Conservation (phyloP, 1,284 basidiomycete species). For the Rhodotorula sp. region DNA sequence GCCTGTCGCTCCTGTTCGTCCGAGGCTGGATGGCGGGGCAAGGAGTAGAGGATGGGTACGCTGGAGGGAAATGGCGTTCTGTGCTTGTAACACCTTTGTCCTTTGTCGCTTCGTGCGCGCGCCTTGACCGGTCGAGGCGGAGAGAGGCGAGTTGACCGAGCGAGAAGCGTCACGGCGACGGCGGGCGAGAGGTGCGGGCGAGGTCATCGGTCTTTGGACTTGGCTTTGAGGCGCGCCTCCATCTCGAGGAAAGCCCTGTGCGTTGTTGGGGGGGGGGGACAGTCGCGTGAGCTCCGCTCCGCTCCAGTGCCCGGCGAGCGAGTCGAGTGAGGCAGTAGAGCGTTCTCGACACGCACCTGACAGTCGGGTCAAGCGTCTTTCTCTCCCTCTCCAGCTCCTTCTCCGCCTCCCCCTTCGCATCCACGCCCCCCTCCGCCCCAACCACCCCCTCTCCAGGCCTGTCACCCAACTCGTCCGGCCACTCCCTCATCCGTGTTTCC, state of each 20-base stretch:
- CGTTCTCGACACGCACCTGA: constrained; percentile 10
- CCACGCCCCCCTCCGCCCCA: background rate
- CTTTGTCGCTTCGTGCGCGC: background rate
- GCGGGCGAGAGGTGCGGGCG: background rate
- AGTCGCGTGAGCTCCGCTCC: no score
- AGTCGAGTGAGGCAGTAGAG: background rate
- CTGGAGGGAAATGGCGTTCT: no score
- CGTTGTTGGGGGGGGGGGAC: no score
- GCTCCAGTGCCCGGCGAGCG: background rate
- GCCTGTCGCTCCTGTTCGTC: background rate
- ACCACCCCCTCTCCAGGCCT: background rate
- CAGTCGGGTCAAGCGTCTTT: constrained; percentile 13
- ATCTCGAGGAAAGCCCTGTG: constrained; percentile 40
- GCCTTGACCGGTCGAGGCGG: background rate
- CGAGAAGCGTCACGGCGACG: background rate
- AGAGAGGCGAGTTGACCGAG: background rate
- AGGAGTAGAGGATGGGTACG: no score
- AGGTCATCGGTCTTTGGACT: background rate
- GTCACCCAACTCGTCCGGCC: background rate
- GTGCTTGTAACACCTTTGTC: background rate
- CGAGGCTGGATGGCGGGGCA: no score
- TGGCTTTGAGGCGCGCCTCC: constrained; percentile 37
- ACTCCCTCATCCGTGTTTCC: background rate
- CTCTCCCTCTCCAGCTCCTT: constrained; percentile 13
- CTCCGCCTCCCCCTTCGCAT: constrained; percentile 15